Conservation (phyloP, 208 protist species). For the Leishmania tropica region DNA sequence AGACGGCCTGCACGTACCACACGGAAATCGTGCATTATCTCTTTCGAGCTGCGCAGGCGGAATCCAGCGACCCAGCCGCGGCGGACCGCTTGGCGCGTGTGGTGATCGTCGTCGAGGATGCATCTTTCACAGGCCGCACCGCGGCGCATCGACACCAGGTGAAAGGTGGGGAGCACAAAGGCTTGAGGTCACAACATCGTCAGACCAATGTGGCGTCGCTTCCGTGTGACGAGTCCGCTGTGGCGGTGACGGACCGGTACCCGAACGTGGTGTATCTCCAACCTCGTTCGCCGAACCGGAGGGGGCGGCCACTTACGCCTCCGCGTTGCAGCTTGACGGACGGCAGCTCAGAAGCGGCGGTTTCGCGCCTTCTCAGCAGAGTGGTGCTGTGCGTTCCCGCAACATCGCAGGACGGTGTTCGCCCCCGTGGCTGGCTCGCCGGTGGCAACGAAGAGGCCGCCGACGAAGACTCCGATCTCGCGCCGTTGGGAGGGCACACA, state of each 20-base stretch:
- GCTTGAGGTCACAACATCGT: background rate
- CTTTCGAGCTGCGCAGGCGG: slow-evolving; percentile 7
- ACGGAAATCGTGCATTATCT: slow-evolving; percentile 38
- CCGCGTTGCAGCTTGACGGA: background rate
- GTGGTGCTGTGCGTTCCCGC: slow-evolving; percentile 62
- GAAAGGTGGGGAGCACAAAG: background rate
- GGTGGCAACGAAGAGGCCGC: slow-evolving; percentile 7
- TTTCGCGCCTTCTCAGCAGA: slow-evolving; percentile 14
- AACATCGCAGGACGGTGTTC: slow-evolving; percentile 68
- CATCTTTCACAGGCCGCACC: background rate
- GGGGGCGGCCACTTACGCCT: background rate
- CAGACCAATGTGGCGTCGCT: background rate
- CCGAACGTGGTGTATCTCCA: slow-evolving; percentile 24
- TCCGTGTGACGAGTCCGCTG: slow-evolving; percentile 6
- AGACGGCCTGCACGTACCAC: slow-evolving; percentile 23
- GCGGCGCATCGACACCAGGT: background rate
- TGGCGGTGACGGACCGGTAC: slow-evolving; percentile 26
- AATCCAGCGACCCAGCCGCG: background rate
- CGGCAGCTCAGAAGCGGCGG: background rate
- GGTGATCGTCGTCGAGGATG: slow-evolving; percentile 28
- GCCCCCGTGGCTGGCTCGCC: slow-evolving; percentile 45
- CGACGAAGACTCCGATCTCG: slow-evolving; percentile 11
- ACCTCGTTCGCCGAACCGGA: background rate
- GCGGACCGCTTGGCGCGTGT: slow-evolving; percentile 15
- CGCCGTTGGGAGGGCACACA: background rate